phyloP scores from a whole-genome alignment of 106 monocot species.

The Allium sativum region DNA sequence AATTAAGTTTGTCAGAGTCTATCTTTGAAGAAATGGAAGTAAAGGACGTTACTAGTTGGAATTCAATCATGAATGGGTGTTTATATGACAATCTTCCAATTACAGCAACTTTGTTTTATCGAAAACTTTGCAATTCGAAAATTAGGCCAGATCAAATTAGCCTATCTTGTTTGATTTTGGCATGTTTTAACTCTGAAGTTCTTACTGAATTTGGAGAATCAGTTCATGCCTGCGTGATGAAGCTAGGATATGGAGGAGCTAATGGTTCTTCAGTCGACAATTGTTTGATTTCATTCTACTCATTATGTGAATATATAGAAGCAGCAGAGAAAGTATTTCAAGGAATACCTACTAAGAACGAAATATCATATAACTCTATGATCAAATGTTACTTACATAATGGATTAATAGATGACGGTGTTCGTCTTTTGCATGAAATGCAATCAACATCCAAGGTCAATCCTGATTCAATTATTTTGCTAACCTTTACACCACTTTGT shows the following conservation, averaged over 20 bases:
- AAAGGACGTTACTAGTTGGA: slow-evolving; percentile 49
- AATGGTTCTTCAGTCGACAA: slow-evolving; percentile 27
- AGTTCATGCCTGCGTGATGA: slow-evolving; percentile 27
- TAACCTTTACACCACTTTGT: slow-evolving; percentile 28
- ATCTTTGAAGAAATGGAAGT: slow-evolving; percentile 27
- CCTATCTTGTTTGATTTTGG: slow-evolving; percentile 33
- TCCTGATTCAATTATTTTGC: slow-evolving; percentile 45
- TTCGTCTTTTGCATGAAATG: slow-evolving; percentile 31
- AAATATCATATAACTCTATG: slow-evolving; percentile 67
- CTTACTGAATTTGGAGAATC: slow-evolving; percentile 26
- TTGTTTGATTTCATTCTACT: slow-evolving; percentile 53
- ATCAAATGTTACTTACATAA: slow-evolving; percentile 36
- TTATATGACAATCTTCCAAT: slow-evolving; percentile 18
- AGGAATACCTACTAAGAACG: slow-evolving; percentile 17
- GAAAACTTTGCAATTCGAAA: slow-evolving; percentile 21
- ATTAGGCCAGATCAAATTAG: slow-evolving; percentile 33
- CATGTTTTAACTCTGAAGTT: slow-evolving; percentile 23
- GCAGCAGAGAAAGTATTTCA: slow-evolving; percentile 34
- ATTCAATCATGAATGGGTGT: slow-evolving; percentile 44
- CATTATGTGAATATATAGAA: slow-evolving; percentile 17
- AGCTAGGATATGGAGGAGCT: slow-evolving; percentile 18
- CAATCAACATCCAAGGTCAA: slow-evolving; percentile 2
- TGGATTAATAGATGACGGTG: slow-evolving; percentile 15
- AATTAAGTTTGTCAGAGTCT: slow-evolving; percentile 23
- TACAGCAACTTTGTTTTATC: slow-evolving; percentile 25